Evolutionary conservation across 2,329 filamentous ascomycete species (phyloP).

Genomic region (Ophiognomonia clavigignenti-juglandacearum): DNA sequence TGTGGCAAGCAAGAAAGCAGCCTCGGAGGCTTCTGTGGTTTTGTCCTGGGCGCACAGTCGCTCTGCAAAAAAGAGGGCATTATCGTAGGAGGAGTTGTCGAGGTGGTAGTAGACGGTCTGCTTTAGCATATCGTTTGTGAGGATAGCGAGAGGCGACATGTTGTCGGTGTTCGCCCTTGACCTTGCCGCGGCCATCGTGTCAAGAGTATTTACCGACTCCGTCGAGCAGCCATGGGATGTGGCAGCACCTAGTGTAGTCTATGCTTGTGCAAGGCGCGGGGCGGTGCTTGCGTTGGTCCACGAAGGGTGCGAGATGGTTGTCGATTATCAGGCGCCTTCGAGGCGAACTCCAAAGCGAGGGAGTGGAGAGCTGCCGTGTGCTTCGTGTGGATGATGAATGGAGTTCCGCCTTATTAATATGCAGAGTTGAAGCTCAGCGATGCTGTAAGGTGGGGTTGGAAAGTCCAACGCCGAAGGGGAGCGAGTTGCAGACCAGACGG

Average conservation of each 20-base stretch:
- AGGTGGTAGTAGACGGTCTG: slow-evolving; percentile 66
- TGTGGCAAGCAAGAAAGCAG: slow-evolving; percentile 75
- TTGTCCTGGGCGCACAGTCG: slow-evolving; percentile 80
- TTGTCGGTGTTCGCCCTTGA: slow-evolving; percentile 17
- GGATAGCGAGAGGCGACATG: slow-evolving; percentile 50
- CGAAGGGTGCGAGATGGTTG: background rate
- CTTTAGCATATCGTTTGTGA: slow-evolving; percentile 48
- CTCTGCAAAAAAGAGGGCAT: slow-evolving; percentile 90
- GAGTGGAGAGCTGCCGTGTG: background rate
- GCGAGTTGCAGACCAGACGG: background rate
- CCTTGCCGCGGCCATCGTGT: slow-evolving; percentile 17
- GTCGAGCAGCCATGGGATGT: slow-evolving; percentile 32
- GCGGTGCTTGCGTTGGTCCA: background rate
- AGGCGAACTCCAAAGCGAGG: background rate
- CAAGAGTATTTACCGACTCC: slow-evolving; percentile 20
- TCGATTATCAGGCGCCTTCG: background rate
- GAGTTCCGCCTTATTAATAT: slow-evolving; percentile 4
- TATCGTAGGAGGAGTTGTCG: slow-evolving; percentile 84
- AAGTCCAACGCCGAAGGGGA: background rate
- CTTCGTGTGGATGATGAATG: slow-evolving; percentile 8
- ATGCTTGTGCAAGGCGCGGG: background rate
- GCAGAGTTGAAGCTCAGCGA: slow-evolving; percentile 5
- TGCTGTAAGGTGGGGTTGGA: background rate
- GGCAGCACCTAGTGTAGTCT: background rate
- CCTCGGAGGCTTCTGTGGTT: slow-evolving; percentile 71